Conservation (phyloP, 192 early-diverging fungal species). For the Mortierella alpina region DNA sequence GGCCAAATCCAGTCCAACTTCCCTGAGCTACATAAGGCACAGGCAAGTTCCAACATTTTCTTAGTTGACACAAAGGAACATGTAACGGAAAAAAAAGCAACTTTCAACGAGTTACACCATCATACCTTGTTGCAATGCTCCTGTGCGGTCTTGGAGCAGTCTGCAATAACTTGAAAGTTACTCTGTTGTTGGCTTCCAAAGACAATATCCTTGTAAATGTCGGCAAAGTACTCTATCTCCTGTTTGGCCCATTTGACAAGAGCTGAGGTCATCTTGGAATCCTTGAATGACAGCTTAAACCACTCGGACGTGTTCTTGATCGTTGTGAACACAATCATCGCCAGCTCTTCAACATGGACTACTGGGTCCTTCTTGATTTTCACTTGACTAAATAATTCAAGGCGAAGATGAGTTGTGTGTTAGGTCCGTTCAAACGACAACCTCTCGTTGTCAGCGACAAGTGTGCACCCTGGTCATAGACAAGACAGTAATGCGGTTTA, state of each 20-base stretch:
- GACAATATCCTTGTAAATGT: conserved; percentile 89
- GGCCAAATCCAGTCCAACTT: conserved; percentile 86
- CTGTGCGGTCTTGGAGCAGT: conserved; percentile 81
- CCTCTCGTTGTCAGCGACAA: not conserved
- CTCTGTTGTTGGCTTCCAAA: conserved; percentile 72
- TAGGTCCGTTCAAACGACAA: not conserved
- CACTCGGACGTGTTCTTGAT: conserved; percentile 97
- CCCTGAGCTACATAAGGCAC: conserved; percentile 68
- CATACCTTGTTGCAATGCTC: conserved; percentile 81
- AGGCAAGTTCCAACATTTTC: not conserved
- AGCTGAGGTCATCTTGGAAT: conserved; percentile 90
- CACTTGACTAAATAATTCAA: conserved; percentile 71
- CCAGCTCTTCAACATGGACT: conserved; percentile 86
- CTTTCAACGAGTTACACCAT: not conserved
- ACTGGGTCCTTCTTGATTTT: conserved; percentile 90
- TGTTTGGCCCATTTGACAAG: conserved; percentile 93
- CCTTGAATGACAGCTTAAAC: conserved; percentile 91
- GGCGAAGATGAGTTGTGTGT: not conserved
- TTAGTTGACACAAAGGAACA: not conserved
- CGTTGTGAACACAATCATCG: conserved; percentile 88
- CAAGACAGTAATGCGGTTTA: conserved; percentile 19
- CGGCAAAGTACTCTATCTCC: conserved; percentile 87
- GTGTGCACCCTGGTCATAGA: not conserved
- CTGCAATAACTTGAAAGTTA: conserved; percentile 83
- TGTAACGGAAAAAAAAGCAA: not conserved